Evolutionary conservation across 148 eudicot genomes (phyloP), one percentile per base, ranked within the genome.

Genomic region (Spergularia bocconei): DNA sequence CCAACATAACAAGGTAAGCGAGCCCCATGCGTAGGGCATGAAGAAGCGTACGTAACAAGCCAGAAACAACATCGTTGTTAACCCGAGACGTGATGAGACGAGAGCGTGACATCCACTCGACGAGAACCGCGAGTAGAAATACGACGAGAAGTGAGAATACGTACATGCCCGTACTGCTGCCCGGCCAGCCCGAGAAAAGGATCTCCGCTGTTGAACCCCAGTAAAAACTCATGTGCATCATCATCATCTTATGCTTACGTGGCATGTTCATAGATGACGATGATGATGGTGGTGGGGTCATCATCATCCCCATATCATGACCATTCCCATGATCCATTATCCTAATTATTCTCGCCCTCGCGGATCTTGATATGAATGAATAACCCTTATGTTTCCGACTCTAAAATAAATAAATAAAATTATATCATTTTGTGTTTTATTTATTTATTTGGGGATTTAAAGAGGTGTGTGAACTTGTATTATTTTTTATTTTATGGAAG

Each of bases 171-270:
- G 80, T 48, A 70, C 62, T 14, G 33, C 78, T 64, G 14, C 96
- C 96, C 23, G 93, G 92, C 91, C 91, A 93, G 0, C 89, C 87
- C 38, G 79, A 13, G 83, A 93, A 93, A 2, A 93, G 78, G 7
- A 89, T 78, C 33, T 69, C 78, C 16, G 92, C 79, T 41, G 84
- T 55, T 2, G 78, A 76, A 3, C 98, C 97, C 98, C 97, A 89
- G 83, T 86, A 91, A 68, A 93, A 93, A 6, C 88, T 76, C 96
- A 89, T 91, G 86, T 91, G 96, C 98, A 90, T 92, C 90, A 85
- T 84, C 79, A 67, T 82, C 54, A 15, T 66, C 70, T 20, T 53
- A 25, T 63, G 77, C 39, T 69, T 52, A 47, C 21, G 41, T 44
- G 64, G 38, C 54, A 48, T 60, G 75, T 23, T 44, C 74, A 33